Base-by-base conservation (phyloP, 176 grass and related monocot species). In the Elymus sibiricus region DNA sequence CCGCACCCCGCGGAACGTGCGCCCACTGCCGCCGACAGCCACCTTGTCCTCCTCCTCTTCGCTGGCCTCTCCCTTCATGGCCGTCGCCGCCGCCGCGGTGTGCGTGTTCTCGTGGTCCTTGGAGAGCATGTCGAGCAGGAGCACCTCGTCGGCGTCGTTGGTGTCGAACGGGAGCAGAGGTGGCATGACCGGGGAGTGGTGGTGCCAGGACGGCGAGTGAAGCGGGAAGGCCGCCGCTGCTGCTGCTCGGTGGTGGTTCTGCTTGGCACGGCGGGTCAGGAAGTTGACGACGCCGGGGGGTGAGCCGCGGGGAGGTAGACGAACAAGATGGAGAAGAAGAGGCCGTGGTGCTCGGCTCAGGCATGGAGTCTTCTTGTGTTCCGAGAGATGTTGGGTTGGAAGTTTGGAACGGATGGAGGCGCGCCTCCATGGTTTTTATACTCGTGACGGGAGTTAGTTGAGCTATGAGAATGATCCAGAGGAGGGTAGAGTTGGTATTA, bases 181-280 rank as follows among this genome's bases (percentile, higher is more conserved):
- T 9, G 61, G 11, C 14, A 29, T 26, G 38, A 65, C n/a, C 5
- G 62, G 70, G 29, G 22, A 22, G 34, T 5, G 34, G 46, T 21
- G n/a, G 19, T 10, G 9, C 85, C 85, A 91, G 31, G 85, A 81
- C 22, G 87, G 84, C 75, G 90, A 89, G 37, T 77, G 74, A 35
- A 35, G 34, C 34, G 34, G 34, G 34, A 35, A 35, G 2, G 34
- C 34, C 34, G 34, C 34, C 34, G 2, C 34, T 35, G 34, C 3
- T 35, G 34, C 34, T 35, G 34, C 34, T 35, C 34, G 34, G 22
- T 86, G 46, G 24, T 73, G 74, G 44, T 1, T 2, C 10, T 14
- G 11, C 86, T 86, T 86, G 63, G 40, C 13, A 11, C 86, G 71
- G 13, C 81, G 71, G 4, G 61, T 21, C 42, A 76, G 46, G 74